A percentile compares a stretch with the other conserved stretches of the same genome.
Evolutionary conservation across 169 alveolate species (phyloP).

Genomic region (Eimeria falciformis): DNA sequence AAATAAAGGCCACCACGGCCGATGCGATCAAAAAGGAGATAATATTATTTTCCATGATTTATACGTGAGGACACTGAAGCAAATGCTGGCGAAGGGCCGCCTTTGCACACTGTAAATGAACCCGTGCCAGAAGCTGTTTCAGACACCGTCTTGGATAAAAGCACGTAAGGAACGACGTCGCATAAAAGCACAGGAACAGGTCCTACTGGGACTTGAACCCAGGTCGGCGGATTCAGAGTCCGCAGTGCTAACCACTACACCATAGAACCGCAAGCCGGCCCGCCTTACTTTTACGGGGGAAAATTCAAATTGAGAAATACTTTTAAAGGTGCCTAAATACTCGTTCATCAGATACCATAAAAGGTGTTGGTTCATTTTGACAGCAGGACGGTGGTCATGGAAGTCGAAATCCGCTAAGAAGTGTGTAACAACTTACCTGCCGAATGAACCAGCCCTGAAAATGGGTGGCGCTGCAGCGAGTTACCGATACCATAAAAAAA

Average conservation of each 20-base stretch:
- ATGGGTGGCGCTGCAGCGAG: constrained; percentile 95
- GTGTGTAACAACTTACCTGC: constrained; percentile 95
- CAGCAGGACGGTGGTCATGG: constrained; percentile 95
- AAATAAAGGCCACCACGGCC: no score
- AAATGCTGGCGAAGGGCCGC: no score
- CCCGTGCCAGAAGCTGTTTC: no score
- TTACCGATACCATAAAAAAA: constrained; percentile 91
- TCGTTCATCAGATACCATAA: constrained; percentile 94
- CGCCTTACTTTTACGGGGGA: no score
- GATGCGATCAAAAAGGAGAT: no score
- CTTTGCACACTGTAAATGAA: no score
- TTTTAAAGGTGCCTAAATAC: constrained; percentile 94
- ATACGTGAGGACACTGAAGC: no score
- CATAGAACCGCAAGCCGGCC: constrained; percentile 79
- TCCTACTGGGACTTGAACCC: constrained; percentile 88
- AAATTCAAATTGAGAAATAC: constrained; percentile 79
- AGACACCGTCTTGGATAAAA: no score
- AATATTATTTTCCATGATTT: no score
- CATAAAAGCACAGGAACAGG: constrained; percentile 48
- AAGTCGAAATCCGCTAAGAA: constrained; percentile 96
- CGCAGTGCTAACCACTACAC: constrained; percentile 89
- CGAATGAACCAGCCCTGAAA: constrained; percentile 95
- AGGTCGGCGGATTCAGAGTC: constrained; percentile 89
- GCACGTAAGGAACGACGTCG: no score
- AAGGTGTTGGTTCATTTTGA: constrained; percentile 92